Base-by-base conservation (phyloP, 106 monocot species). In the Platanthera guangdongensis region DNA sequence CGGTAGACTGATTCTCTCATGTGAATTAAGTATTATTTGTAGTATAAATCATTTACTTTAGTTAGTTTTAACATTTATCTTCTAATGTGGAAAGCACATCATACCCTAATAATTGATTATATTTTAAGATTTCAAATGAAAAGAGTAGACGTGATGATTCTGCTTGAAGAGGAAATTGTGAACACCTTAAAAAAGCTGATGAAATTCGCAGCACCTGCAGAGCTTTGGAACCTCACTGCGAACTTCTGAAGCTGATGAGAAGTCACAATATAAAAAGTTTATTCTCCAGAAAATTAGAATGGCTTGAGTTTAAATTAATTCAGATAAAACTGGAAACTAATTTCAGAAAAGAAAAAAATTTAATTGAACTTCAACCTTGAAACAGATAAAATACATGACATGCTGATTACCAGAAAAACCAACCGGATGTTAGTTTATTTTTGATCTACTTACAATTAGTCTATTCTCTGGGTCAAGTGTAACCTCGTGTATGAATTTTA, bases 181-280 rank as follows among this genome's bases (percentile, higher is more conserved):
- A 48, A 7, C 52, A 90, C 94, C 94, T 94, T 87, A 47, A 87
- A 79, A 80, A 63, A 81, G 39, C 80, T 70, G 10, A 90, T 25
- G 78, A 94, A 94, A 47, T 51, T 71, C 82, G 88, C 86, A 39
- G 83, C 87, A 77, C 50, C 73, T 73, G 39, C 53, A 51, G 50
- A 67, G 21, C 62, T 55, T 0, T 83, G 45, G 78, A 94, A 94
- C 14, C 85, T 76, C 73, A 91, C 68, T 2, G 87, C 91, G 76
- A 94, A 94, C 53, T 89, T 94, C 83, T 91, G 85, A 81, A 87
- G 81, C 94, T 94, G 89, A 52, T 94, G 89, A 52, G 76, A 60
- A 57, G 11, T 68, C 7, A 47, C 9, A 53, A 59, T 3, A 9
- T 53, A 14, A 48, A 47, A 47, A 47, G 4, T n/a, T 70, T 70